Evolutionary conservation across 202 grass and related monocot genomes (phyloP).

Genomic region (Brachypodium distachyon): DNA sequence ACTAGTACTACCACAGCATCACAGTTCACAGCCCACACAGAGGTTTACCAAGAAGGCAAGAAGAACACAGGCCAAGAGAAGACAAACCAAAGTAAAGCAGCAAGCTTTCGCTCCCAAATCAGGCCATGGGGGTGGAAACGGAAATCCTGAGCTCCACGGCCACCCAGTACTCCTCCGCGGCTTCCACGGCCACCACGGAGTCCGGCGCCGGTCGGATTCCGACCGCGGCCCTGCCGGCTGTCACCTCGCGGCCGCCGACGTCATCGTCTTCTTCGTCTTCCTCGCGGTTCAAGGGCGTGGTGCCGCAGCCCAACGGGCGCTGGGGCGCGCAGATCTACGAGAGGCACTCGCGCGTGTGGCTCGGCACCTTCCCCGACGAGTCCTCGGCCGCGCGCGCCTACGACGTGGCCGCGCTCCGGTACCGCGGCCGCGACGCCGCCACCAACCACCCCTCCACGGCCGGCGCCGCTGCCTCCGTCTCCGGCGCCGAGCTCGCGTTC

Average conservation of each 20-base stretch:
- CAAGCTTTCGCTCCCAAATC: not conserved
- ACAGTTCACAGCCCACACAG: not conserved
- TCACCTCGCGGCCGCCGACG: conserved; percentile 19
- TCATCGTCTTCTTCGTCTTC: conserved; percentile 29
- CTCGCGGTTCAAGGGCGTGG: conserved; percentile 75
- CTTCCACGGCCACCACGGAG: conserved; percentile 42
- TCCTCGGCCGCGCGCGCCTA: conserved; percentile 48
- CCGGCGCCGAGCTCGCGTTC: conserved; percentile 45
- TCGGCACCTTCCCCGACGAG: conserved; percentile 69
- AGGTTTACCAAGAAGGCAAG: no score
- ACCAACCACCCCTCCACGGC: conserved; percentile 52
- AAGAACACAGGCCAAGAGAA: conserved; percentile 18
- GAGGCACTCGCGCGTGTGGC: conserved; percentile 74
- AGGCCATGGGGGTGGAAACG: conserved; percentile 38
- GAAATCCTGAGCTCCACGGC: conserved; percentile 22
- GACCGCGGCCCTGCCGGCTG: not conserved
- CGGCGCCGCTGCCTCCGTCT: no score
- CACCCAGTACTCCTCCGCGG: conserved; percentile 12
- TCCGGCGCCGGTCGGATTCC: not conserved
- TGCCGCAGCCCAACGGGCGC: conserved; percentile 80
- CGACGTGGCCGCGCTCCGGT: conserved; percentile 77
- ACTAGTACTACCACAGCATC: no score
- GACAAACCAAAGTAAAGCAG: not conserved
- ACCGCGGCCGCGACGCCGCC: conserved; percentile 62
- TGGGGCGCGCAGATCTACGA: conserved; percentile 96